These are phyloP conservation scores for Quercus agrifolia DNA, from an alignment of 306 rosid species.

Conservation along the genomic window DNA sequence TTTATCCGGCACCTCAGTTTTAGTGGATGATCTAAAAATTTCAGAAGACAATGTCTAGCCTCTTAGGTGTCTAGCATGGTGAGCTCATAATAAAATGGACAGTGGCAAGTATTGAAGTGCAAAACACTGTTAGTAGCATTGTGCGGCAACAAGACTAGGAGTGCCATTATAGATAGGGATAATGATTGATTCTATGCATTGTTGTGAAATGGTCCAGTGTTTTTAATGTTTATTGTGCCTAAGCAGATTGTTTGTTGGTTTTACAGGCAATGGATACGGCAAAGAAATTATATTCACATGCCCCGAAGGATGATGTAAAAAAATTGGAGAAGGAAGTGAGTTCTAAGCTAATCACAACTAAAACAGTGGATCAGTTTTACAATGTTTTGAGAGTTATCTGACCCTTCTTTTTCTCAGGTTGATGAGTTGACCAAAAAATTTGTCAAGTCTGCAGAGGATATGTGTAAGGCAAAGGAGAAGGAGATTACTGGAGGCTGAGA, in stretches of 20 bases:
- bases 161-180: not conserved
- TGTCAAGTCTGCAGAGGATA: slow-evolving; percentile 78
- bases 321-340: slow-evolving; percentile 93
- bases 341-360: slow-evolving; percentile 3
- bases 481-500: slow-evolving; percentile 64
- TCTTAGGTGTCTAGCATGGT: not conserved
- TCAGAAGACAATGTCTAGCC: too few species aligned
- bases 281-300: slow-evolving; percentile 63
- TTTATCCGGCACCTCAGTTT: too few species aligned
- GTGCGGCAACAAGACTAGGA: not conserved
- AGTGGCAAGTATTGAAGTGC: too few species aligned
- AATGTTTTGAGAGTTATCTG: slow-evolving; percentile 19
- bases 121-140: not conserved
- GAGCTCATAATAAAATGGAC: not conserved
- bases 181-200: not conserved
- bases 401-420: slow-evolving; percentile 40
- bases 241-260: slow-evolving; percentile 17
- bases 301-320: slow-evolving; percentile 83
- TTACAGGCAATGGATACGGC: slow-evolving; percentile 81
- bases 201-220: not conserved
- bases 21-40: too few species aligned
- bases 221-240: slow-evolving; percentile 9
- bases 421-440: slow-evolving; percentile 83
- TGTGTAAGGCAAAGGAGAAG: slow-evolving; percentile 82
- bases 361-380: not conserved